Conservation (phyloP, 2,329 filamentous ascomycete genomes). For the Diaporthe velutina region DNA sequence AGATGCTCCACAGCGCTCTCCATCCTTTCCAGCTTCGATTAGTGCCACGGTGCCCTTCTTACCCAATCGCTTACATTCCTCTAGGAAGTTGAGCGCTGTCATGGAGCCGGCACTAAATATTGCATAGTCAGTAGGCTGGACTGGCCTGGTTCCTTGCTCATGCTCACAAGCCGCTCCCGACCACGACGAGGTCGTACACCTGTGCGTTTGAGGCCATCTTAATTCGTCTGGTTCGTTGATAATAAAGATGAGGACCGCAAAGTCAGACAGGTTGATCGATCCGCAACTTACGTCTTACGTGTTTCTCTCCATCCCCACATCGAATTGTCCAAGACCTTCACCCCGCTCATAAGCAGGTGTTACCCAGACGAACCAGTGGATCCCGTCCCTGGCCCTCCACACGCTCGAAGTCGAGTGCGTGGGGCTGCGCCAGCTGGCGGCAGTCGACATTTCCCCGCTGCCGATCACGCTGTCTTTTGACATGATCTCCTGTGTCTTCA, state of each 20-base stretch:
- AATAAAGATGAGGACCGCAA: neutral
- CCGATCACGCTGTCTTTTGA: neutral
- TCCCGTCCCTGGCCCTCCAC: neutral
- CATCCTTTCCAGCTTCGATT: conserved; percentile 16
- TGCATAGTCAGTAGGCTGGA: neutral
- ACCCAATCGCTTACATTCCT: conserved; percentile 10
- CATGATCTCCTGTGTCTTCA: too few species aligned
- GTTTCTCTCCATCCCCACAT: neutral
- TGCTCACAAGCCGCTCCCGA: conserved; percentile 25
- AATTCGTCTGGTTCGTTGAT: neutral
- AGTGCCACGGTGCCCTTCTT: conserved; percentile 3
- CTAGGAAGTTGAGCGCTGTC: conserved; percentile 16
- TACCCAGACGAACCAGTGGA: neutral
- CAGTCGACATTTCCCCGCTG: neutral
- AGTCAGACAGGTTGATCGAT: neutral
- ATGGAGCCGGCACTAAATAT: conserved; percentile 14
- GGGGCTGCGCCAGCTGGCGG: too few species aligned
- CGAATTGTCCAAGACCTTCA: neutral
- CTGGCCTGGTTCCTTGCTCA: neutral
- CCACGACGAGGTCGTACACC: conserved; percentile 21
- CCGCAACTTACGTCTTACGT: neutral
- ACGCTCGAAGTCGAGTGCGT: neutral
- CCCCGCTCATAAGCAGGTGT: neutral
- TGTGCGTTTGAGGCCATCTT: neutral
- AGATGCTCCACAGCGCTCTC: conserved; percentile 23